Percentiles rank a stretch among this genome's conserved stretches.
phyloP scores from a whole-genome alignment of 2,329 filamentous ascomycete genomes.

The Coniochaeta pulveracea region DNA sequence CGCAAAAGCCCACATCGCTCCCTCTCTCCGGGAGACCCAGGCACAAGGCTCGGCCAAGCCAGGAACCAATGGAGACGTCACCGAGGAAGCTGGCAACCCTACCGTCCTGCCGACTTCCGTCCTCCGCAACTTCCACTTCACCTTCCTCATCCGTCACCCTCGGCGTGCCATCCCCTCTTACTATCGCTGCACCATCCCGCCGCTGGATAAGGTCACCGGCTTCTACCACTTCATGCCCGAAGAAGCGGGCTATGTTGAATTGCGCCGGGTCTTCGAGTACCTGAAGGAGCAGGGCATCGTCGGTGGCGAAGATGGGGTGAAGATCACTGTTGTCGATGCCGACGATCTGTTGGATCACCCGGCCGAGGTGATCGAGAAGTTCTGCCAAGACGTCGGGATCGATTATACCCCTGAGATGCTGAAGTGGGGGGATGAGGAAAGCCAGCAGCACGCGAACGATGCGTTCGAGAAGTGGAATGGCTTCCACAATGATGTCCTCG shows the following conservation, averaged over 20 bases:
- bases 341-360: conserved; percentile 89
- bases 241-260: conserved; percentile 85
- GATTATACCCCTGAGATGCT: conserved; percentile 71
- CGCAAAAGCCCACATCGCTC: conserved; percentile 58
- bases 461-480: conserved; percentile 96
- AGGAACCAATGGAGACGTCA: conserved; percentile 7
- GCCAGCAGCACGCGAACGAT: conserved; percentile 54
- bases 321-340: conserved; percentile 82
- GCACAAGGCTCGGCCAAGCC: conserved; percentile 21
- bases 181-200: conserved; percentile 87
- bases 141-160: conserved; percentile 96
- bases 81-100: conserved; percentile 59
- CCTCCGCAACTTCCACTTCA: conserved; percentile 78
- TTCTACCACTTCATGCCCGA: conserved; percentile 78
- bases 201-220: conserved; percentile 69
- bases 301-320: conserved; percentile 35
- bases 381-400: conserved; percentile 72
- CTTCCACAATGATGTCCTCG: conserved; percentile 90
- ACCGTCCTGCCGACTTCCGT: conserved; percentile 69
- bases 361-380: conserved; percentile 60
- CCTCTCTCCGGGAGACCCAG: conserved; percentile 56
- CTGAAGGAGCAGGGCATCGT: conserved; percentile 58
- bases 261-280: conserved; percentile 80
- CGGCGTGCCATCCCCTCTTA: conserved; percentile 84
- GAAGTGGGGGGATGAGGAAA: conserved; percentile 67